Percentiles rank a stretch among this genome's conserved stretches.
Conservation (phyloP, 2,329 filamentous ascomycete species). For the Beauveria pseudobassiana region DNA sequence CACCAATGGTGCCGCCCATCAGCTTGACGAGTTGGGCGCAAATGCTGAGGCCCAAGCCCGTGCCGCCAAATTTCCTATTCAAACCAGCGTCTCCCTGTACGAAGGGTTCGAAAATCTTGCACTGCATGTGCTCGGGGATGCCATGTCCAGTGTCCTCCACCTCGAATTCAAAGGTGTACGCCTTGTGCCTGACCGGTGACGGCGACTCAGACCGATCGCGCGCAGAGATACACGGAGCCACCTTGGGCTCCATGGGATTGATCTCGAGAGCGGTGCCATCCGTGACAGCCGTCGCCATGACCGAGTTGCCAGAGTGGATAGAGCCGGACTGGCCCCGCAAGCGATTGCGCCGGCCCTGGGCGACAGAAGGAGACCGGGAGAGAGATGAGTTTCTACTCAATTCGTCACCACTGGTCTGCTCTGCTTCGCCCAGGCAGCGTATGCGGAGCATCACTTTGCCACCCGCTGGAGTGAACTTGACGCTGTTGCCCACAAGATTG, state of each 20-base stretch:
- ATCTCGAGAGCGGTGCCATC: conserved; percentile 9
- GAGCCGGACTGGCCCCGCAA: conserved; percentile 3
- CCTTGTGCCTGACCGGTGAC: conserved; percentile 39
- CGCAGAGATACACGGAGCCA: background rate
- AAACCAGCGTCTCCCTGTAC: conserved; percentile 86
- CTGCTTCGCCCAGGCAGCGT: conserved; percentile 58
- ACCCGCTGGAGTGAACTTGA: conserved; percentile 79
- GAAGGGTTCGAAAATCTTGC: conserved; percentile 87
- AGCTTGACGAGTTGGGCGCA: conserved; percentile 80
- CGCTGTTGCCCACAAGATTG: conserved; percentile 82
- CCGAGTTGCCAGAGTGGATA: conserved; percentile 1
- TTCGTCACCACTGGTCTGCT: background rate
- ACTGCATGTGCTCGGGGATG: conserved; percentile 68
- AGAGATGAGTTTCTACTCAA: conserved; percentile 2
- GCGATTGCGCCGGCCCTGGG: background rate
- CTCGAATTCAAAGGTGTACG: conserved; percentile 78
- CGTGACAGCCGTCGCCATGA: background rate
- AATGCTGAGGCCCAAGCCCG: conserved; percentile 80
- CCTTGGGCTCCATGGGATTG: conserved; percentile 9
- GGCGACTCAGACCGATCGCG: conserved; percentile 4
- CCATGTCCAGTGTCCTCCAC: conserved; percentile 84
- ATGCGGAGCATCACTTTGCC: conserved; percentile 73
- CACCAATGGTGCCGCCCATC: conserved; percentile 70
- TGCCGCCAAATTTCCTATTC: conserved; percentile 88
- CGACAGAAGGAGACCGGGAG: background rate